A percentile compares a stretch with the other conserved stretches of the same genome.
phyloP scores from a whole-genome alignment of 352 stramenopile species.

The Poterioochromonas sp. region DNA sequence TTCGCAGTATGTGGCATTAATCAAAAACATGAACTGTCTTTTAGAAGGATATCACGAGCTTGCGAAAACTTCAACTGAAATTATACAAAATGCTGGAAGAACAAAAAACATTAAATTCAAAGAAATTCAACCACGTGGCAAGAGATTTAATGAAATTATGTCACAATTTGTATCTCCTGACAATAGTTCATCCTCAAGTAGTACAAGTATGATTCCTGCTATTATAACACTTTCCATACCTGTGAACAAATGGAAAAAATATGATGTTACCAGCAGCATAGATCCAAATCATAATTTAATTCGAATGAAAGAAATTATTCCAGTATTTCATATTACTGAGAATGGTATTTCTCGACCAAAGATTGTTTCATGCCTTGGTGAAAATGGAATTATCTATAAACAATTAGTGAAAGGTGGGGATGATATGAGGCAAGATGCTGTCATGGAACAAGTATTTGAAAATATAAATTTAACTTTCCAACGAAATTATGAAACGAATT shows the following conservation, averaged over 20 bases:
- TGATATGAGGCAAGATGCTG: conserved; percentile 69
- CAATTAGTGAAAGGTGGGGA: conserved; percentile 89
- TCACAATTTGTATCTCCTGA: not conserved
- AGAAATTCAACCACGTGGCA: conserved; percentile 46
- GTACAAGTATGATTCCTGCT: not conserved
- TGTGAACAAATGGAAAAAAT: too few relatives aligned
- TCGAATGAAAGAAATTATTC: not conserved
- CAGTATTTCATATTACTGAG: conserved; percentile 79
- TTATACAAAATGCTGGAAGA: not conserved
- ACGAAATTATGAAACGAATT: conserved; percentile 34
- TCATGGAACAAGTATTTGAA: conserved; percentile 66
- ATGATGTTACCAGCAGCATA: too few relatives aligned
- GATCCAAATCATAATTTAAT: conserved; percentile 30
- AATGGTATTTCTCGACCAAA: conserved; percentile 89
- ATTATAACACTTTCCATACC: conserved; percentile 33
- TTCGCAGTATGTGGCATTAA: conserved; percentile 35
- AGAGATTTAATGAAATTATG: conserved; percentile 42
- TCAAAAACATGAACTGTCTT: conserved; percentile 25
- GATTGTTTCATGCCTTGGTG: conserved; percentile 90
- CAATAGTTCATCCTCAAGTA: too few relatives aligned
- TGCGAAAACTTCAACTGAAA: conserved; percentile 47
- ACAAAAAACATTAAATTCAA: conserved; percentile 38
- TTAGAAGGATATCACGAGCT: conserved; percentile 53
- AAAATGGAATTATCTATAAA: conserved; percentile 76
- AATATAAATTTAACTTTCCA: conserved; percentile 44